Evolutionary conservation across 2,329 filamentous ascomycete genomes (phyloP), one percentile per base, ranked within the genome.

Genomic region (Bertia moriformis): DNA sequence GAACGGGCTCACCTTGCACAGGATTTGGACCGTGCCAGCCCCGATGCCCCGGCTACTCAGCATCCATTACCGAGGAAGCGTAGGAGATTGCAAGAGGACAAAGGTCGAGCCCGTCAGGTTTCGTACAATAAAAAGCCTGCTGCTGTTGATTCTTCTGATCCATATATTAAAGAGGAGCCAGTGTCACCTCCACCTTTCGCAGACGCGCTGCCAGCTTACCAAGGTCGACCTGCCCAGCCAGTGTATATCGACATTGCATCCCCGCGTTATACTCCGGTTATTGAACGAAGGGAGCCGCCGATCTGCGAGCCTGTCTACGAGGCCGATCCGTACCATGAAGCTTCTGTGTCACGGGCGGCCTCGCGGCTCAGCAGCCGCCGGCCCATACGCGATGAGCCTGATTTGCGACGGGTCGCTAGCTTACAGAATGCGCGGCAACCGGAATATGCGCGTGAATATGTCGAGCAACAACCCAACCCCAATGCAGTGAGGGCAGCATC

Each of bases 131-230:
- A 52, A 38, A 54, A 52, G 39, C 52, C 53, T 41, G 47, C 47
- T 39, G 53, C n/a, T n/a, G n/a, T n/a, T n/a, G n/a, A 53, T 17
- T 56, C 61, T 43, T 55, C 51, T 19, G 67, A 67, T 40, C 58
- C 69, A 5, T 67, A 66, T 45, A 73, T 79, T 51, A 79, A 78
- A 50, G 66, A 72, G 46, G 74, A 79, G 49, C 72, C 73, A 4
- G 57, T 75, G 14, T 78, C 74, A 12, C 74, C 74, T 15, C 71
- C 70, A 32, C 67, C 69, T 1, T 69, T 77, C 43, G 55, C 62
- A 39, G 58, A 62, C 44, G 53, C 57, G 18, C n/a, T n/a, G n/a
- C 54, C 57, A 20, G 49, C 59, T 38, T 58, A 58, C 40, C 58
- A 59, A 45, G 52, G 56, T 29, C 52, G 58, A 19, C 51, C 54